Conservation (phyloP, 495 filamentous ascomycete genomes). For the Penicillium malachiteum region DNA sequence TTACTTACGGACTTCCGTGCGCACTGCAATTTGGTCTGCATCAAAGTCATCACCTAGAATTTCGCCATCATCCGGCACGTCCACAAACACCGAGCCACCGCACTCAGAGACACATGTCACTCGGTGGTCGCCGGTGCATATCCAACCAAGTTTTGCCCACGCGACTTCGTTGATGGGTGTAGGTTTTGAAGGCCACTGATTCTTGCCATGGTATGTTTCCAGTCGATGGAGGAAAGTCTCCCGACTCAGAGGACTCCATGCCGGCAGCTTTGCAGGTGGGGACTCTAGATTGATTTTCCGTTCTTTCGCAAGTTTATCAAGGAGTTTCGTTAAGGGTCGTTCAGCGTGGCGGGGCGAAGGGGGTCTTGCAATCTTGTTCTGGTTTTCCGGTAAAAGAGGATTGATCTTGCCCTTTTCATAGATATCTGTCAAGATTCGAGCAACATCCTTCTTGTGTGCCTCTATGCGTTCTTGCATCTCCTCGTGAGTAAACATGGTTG, state of each 20-base stretch:
- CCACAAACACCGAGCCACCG: constrained; percentile 75
- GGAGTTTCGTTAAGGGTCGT: constrained; percentile 23
- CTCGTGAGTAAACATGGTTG: too few relatives aligned
- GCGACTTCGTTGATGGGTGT: constrained; percentile 80
- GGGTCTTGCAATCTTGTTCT: too few relatives aligned
- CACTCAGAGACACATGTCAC: constrained; percentile 82
- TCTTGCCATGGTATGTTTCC: constrained; percentile 84
- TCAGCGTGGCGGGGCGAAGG: too few relatives aligned
- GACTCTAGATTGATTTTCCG: not conserved
- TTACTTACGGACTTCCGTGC: constrained; percentile 58
- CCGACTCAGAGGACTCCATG: constrained; percentile 78
- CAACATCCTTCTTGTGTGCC: too few relatives aligned
- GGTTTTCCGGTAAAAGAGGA: too few relatives aligned
- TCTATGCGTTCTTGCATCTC: too few relatives aligned
- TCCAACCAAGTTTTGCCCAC: constrained; percentile 95
- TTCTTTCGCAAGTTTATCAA: too few relatives aligned
- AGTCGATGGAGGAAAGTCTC: constrained; percentile 77
- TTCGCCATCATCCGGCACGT: constrained; percentile 62
- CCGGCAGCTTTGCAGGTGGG: constrained; percentile 41
- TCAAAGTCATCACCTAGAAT: constrained; percentile 50
- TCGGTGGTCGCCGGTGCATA: constrained; percentile 75
- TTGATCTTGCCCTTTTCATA: too few relatives aligned
- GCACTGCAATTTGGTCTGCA: constrained; percentile 59
- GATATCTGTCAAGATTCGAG: too few relatives aligned
- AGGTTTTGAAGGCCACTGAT: constrained; percentile 78